Percentiles rank a stretch among this genome's conserved stretches.
Conservation (phyloP, 2,329 filamentous ascomycete genomes). For the Coniella vitis region DNA sequence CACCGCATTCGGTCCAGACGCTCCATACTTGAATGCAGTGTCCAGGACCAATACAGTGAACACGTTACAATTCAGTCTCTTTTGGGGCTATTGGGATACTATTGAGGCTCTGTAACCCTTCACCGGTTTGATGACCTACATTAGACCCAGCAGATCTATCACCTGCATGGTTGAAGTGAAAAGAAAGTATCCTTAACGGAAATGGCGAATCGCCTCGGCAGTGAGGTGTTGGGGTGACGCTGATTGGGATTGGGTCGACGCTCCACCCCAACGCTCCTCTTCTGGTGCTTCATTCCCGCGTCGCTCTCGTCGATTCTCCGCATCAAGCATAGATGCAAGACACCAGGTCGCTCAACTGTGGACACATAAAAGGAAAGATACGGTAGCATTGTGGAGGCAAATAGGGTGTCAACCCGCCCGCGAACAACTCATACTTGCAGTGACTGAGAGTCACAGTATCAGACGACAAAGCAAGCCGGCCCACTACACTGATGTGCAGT, state of each 20-base stretch:
- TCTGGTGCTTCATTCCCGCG: not conserved
- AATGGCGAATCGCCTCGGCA: slow-evolving; percentile 8
- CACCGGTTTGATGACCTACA: slow-evolving; percentile 1
- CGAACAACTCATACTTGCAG: slow-evolving; percentile 19
- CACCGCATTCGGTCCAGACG: no score
- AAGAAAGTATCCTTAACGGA: not conserved
- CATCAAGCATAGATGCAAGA: not conserved
- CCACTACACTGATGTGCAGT: slow-evolving; percentile 3
- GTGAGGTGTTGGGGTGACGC: slow-evolving; percentile 2
- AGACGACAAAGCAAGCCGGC: slow-evolving; percentile 14
- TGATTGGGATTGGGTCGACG: not conserved
- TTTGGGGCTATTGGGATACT: not conserved
- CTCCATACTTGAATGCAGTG: no score
- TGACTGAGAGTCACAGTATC: slow-evolving; percentile 17
- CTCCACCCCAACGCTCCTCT: not conserved
- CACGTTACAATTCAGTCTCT: not conserved
- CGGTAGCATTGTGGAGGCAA: not conserved
- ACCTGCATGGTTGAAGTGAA: not conserved
- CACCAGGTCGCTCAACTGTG: not conserved
- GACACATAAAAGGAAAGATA: not conserved
- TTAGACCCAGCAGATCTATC: not conserved
- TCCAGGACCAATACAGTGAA: not conserved
- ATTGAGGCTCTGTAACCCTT: slow-evolving; percentile 1
- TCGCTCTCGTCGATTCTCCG: not conserved
- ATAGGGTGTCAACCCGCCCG: slow-evolving; percentile 10